Base-by-base conservation (phyloP, 768 basidiomycete species). In the Exidia glandulosa region DNA sequence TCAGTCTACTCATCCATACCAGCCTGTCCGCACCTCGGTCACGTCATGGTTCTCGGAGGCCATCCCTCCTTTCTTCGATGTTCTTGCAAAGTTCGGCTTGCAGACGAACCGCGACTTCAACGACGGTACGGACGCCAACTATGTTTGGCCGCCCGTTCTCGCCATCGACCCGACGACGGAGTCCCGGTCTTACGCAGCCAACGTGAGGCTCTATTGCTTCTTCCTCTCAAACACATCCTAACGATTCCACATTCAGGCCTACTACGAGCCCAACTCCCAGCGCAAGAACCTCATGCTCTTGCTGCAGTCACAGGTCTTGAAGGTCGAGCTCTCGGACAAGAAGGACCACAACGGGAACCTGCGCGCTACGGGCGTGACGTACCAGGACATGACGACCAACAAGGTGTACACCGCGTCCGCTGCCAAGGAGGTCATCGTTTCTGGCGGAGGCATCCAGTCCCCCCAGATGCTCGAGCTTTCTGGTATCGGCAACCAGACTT, bases 381-480 rank as follows among this genome's bases (percentile, higher is more conserved):
- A 66, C 61, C 57, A 57, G 23, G 31, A 59, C 19, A 32, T 27
- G 30, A 32, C 56, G 16, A 47, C 50, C 7, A 57, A 60, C 2
- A 56, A 37, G 4, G 30, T 14, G 59, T 62, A 32, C 56, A 64
- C 57, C 37, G 65, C 57, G 16, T 62, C 62, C 48, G 65, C 64
- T 12, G 57, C 62, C 2, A n/a, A 60, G 27, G 62, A 67, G 37
- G 65, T 68, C n/a, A 66, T 67, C n/a, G 50, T 66, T 29, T 65
- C 63, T 58, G 45, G 10, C 1, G 71, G 71, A 47, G 65, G 66
- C 25, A 68, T 69, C 60, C 32, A 58, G 19, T 12, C 37, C 23
- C 30, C 56, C 1, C 47, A 34, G 57, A 63, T 77, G 10, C 69
- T 78, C n/a, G 71, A 76, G 62, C 68, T 78, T 10, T 75, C 74